A percentile compares a stretch with the other conserved stretches of the same genome.
Evolutionary conservation across 129 eudicot genomes (phyloP).

Genomic region (Saussurea involucrata): DNA sequence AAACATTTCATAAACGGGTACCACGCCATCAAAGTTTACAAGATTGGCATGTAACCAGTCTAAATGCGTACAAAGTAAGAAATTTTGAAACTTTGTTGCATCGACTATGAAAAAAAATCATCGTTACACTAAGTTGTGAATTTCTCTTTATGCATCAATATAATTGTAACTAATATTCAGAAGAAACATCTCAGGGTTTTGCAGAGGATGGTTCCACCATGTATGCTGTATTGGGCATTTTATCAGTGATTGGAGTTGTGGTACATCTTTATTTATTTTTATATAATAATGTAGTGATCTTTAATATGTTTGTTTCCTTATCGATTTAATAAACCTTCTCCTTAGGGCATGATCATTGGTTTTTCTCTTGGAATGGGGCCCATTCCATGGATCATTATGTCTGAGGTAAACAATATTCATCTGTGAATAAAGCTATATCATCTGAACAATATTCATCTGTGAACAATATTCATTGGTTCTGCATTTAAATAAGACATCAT

Average conservation of each 20-base stretch:
- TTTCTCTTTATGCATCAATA: not conserved
- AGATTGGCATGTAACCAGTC: not conserved
- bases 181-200: slow-evolving; percentile 42
- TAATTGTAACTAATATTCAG: not conserved
- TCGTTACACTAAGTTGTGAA: not conserved
- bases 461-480: not conserved
- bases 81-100: not conserved
- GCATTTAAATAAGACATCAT: not conserved
- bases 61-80: not conserved
- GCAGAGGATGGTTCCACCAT: slow-evolving; percentile 46
- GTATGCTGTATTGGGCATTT: slow-evolving; percentile 48
- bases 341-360: slow-evolving; percentile 68
- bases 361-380: slow-evolving; percentile 97
- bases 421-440: not conserved
- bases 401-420: slow-evolving; percentile 51
- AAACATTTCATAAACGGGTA: not conserved
- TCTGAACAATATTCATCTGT: not conserved
- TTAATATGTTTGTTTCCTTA: slow-evolving; percentile 5
- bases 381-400: slow-evolving; percentile 94
- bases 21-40: not conserved
- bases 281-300: not conserved
- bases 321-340: not conserved
- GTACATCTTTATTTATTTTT: slow-evolving; percentile 37
- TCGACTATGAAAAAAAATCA: too few species aligned
- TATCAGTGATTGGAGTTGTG: slow-evolving; percentile 86